Base-by-base conservation (phyloP, 2,329 filamentous ascomycete genomes). In the Trichoderma atroviride region DNA sequence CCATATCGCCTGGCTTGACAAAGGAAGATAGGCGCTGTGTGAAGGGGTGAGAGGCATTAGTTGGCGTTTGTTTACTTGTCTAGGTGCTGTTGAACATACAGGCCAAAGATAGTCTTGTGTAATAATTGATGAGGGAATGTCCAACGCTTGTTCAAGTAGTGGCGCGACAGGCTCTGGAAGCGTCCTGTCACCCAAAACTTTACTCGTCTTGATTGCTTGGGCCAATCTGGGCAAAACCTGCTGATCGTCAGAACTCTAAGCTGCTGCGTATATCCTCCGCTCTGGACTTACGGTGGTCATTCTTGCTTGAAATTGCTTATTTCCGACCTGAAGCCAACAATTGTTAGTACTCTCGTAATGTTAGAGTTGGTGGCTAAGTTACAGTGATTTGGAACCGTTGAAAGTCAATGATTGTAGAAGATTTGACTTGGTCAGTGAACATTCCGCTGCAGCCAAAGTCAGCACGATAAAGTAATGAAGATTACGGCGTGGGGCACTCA, bases 1-100 rank as follows among this genome's bases (percentile, higher is more conserved):
- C 56, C 5, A 74, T 64, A 31, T 75, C 74, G 19, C 70, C 71
- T 2, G 70, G 57, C n/a, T 56, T 68, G n/a, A 74, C 40, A 35
- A 43, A 72, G 13, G 35, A 57, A 5, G 52, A 57, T 5, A 66
- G n/a, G 11, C 50, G 63, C 63, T 66, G n/a, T 5, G 24, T 37
- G 5, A 60, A 37, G 13, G 22, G 6, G n/a, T n/a, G 29, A 27
- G 16, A 43, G n/a, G 31, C 13, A 16, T 47, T 29, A 37, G 61
- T 11, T 3, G n/a, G 7, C 6, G 7, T 19, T 19, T 9, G 16
- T 31, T 56, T 35, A 9, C 14, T n/a, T 33, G 16, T 56, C 1
- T 22, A 40, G 14, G 7, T 9, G 1, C 10, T 24, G 7, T 11
- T n/a, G 9, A 29, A 29, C 33, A 4, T 64, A 64, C 61, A 2